Base-by-base conservation (phyloP, 768 basidiomycete species). In the Lactarius deliciosus region DNA sequence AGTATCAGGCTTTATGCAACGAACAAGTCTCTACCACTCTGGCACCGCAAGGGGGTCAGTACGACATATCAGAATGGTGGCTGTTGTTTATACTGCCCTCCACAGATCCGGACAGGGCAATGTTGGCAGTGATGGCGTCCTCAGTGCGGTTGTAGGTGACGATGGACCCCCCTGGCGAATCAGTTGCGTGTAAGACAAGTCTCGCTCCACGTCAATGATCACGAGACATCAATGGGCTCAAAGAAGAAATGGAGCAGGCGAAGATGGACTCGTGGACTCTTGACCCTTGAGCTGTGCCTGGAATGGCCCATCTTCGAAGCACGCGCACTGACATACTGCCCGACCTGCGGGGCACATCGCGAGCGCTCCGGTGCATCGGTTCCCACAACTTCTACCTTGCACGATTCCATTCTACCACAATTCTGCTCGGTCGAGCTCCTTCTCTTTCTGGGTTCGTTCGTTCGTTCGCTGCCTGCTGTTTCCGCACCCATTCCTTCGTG, bases 91-190 rank as follows among this genome's bases (percentile, higher is more conserved):
- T 50, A 60, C 54, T 36, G 36, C 43, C 32, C 47, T 15, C 22
- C 13, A 15, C 50, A 20, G 55, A 28, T 61, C 65, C 40, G 38
- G 60, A 41, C 60, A 18, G 3, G 47, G 50, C n/a, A 41, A 41
- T 50, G 41, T 38, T 53, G 40, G 50, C 30, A 53, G 41, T 32
- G 65, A 67, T 55, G 50, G 53, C 61, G 56, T 50, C 43, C 40
- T 50, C 56, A 63, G n/a, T 53, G 47, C 38, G 38, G 22, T 55
- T 34, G 66, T 62, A 53, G 50, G 50, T 56, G 30, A 62, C 32
- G 28, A 50, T 57, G 55, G 45, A 22, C 54, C 61, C 64, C 30
- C 65, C 65, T 66, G 60, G 65, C 60, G 65, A 62, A 66, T 66
- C 65, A 66, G 45, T 38, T 41, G 34, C 13, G 9, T 62, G 28